These are phyloP conservation scores for Suhomyces vadensis DNA, from an alignment of 805 yeast species.

Conservation along the genomic window DNA sequence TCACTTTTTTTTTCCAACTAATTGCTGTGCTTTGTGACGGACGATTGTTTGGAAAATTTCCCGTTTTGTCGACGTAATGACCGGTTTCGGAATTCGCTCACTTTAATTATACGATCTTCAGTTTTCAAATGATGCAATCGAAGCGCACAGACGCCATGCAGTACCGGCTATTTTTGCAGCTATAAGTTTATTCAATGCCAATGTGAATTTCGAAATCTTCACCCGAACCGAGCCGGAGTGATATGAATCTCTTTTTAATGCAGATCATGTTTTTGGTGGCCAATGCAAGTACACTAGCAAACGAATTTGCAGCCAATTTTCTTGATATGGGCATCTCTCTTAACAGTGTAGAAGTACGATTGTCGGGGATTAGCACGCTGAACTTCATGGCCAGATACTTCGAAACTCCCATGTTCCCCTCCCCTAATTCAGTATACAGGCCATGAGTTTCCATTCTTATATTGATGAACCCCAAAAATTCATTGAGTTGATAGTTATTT, in stretches of 20 bases:
- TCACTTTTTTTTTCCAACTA: no score
- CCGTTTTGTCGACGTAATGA: not conserved
- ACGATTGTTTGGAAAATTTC: not conserved
- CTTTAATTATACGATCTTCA: not conserved
- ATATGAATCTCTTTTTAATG: not conserved
- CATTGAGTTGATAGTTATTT: constrained; percentile 10
- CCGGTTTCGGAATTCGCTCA: not conserved
- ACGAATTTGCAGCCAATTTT: constrained; percentile 29
- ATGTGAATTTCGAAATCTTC: not conserved
- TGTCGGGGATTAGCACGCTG: constrained; percentile 18
- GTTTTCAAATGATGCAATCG: not conserved
- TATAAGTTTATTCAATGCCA: not conserved
- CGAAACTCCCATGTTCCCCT: not conserved
- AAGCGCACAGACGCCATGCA: not conserved
- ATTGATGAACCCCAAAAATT: constrained; percentile 15
- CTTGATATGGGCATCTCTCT: constrained; percentile 16
- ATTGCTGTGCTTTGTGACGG: not conserved
- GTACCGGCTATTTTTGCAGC: constrained; percentile 1
- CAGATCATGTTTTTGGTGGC: constrained; percentile 20
- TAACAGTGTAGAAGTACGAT: not conserved
- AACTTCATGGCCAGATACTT: constrained; percentile 13
- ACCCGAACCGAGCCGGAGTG: not conserved
- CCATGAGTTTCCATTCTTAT: constrained; percentile 5
- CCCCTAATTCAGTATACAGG: not conserved
- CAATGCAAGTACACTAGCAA: constrained; percentile 27